These are phyloP conservation scores for button mushroom (Agaricus bisporus) DNA, from an alignment of 768 basidiomycete species.

Conservation along the genomic window DNA sequence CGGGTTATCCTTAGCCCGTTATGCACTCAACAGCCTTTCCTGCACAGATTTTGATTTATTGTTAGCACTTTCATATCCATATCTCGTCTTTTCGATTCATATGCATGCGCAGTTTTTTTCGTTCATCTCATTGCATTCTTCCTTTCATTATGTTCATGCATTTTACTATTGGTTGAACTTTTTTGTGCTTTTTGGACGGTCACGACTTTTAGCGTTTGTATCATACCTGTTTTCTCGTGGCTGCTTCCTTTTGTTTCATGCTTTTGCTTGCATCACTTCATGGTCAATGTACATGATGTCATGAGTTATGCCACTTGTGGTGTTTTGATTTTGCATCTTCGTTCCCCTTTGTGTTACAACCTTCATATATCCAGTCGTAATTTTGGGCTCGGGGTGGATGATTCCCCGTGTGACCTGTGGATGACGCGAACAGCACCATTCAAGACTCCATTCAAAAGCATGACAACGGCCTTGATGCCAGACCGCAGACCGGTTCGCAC, in stretches of 20 bases:
- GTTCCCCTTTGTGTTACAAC: neutral
- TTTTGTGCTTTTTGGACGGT: slow-evolving; percentile 1
- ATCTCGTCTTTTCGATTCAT: slow-evolving; percentile 2
- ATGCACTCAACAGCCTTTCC: neutral
- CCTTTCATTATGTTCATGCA: slow-evolving; percentile 9
- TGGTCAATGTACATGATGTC: neutral
- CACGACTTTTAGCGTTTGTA: neutral
- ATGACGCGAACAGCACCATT: too few species aligned
- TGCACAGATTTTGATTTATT: neutral
- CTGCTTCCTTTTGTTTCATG: neutral
- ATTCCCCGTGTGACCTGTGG: too few species aligned
- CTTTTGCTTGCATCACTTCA: neutral
- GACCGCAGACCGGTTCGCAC: too few species aligned
- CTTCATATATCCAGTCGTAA: neutral
- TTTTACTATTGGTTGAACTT: slow-evolving; percentile 4
- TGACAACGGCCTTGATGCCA: too few species aligned
- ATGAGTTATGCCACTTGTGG: neutral
- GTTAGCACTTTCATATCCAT: slow-evolving; percentile 5
- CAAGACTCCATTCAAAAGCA: too few species aligned
- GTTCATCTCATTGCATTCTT: slow-evolving; percentile 1
- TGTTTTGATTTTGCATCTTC: neutral
- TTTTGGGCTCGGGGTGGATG: too few species aligned
- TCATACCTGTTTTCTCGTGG: slow-evolving; percentile 5
- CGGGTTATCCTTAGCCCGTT: neutral
- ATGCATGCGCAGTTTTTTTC: neutral